Percentiles rank a stretch among this genome's conserved stretches.
phyloP scores from a whole-genome alignment of 1,139 yeast genomes.

The Hansenula anomala region DNA sequence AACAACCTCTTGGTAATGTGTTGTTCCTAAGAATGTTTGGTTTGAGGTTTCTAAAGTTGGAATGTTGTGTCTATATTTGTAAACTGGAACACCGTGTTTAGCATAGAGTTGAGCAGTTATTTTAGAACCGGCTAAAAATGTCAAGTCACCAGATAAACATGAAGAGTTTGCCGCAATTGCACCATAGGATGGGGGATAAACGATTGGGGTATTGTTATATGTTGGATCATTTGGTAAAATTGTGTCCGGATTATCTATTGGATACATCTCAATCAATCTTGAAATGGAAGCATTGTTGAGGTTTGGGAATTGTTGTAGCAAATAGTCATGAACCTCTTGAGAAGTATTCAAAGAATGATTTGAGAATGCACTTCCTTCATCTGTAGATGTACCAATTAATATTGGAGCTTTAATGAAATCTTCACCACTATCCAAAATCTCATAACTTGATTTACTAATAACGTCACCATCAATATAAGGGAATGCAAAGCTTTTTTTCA shows the following conservation, averaged over 20 bases:
- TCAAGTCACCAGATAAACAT: constrained; percentile 13
- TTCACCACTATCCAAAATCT: constrained; percentile 9
- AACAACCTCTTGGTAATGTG: constrained; percentile 21
- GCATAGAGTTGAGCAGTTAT: constrained; percentile 5
- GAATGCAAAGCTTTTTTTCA: constrained; percentile 1
- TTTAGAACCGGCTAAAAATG: constrained; percentile 14
- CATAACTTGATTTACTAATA: constrained; percentile 10
- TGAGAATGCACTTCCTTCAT: constrained; percentile 16
- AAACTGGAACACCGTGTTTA: constrained; percentile 6
- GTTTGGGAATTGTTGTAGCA: constrained; percentile 1
- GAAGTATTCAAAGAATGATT: constrained; percentile 2
- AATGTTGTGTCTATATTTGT: constrained; percentile 18
- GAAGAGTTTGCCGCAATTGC: constrained; percentile 7
- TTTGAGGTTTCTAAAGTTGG: constrained; percentile 7
- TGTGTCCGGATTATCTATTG: constrained; percentile 2
- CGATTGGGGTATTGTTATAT: constrained; percentile 2
- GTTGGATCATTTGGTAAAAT: constrained; percentile 11
- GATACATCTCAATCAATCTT: constrained; percentile 4
- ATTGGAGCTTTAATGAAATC: constrained; percentile 13
- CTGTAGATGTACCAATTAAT: constrained; percentile 17
- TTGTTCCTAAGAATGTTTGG: constrained; percentile 8
- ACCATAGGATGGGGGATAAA: constrained; percentile 5
- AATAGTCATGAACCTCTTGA: neutral
- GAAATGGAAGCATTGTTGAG: constrained; percentile 6
- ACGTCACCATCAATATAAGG: constrained; percentile 19